Evolutionary conservation across 768 basidiomycete species (phyloP).

Genomic region (Tulasnella sp.): DNA sequence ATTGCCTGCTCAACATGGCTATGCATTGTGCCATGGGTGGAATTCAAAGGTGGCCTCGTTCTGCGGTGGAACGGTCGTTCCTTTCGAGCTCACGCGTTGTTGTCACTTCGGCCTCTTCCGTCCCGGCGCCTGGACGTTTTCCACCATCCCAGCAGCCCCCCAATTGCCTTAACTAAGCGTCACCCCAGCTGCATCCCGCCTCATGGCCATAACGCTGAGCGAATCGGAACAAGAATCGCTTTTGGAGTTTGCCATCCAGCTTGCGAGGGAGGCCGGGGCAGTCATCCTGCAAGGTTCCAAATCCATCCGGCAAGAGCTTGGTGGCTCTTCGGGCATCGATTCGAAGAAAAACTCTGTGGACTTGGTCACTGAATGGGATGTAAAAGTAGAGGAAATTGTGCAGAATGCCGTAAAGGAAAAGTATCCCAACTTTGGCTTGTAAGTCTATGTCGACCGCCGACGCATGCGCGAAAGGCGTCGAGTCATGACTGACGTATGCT

Average conservation of each 20-base stretch:
- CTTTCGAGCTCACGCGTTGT: not conserved
- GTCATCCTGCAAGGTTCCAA: conserved; percentile 77
- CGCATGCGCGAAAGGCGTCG: not conserved
- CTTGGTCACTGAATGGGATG: conserved; percentile 93
- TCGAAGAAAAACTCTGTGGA: conserved; percentile 96
- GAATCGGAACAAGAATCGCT: conserved; percentile 59
- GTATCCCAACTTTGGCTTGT: conserved; percentile 86
- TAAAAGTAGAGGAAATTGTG: conserved; percentile 85
- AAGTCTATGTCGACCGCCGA: conserved; percentile 43
- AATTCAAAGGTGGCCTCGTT: not conserved
- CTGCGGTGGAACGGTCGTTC: not conserved
- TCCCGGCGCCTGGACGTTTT: not conserved
- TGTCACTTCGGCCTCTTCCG: conserved; percentile 17
- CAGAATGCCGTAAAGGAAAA: conserved; percentile 62
- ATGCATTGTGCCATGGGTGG: not conserved
- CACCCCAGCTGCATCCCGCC: not conserved
- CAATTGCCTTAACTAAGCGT: not conserved
- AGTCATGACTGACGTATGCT: conserved; percentile 13
- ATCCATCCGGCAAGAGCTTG: conserved; percentile 60
- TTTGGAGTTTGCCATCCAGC: conserved; percentile 66
- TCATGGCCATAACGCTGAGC: conserved; percentile 40
- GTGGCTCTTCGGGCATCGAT: conserved; percentile 49
- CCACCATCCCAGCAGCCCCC: conserved; percentile 4
- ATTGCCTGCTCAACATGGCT: not conserved
- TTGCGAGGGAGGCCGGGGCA: conserved; percentile 74